Base-by-base conservation (phyloP, 2,329 filamentous ascomycete genomes). In the Xylaria sp. region DNA sequence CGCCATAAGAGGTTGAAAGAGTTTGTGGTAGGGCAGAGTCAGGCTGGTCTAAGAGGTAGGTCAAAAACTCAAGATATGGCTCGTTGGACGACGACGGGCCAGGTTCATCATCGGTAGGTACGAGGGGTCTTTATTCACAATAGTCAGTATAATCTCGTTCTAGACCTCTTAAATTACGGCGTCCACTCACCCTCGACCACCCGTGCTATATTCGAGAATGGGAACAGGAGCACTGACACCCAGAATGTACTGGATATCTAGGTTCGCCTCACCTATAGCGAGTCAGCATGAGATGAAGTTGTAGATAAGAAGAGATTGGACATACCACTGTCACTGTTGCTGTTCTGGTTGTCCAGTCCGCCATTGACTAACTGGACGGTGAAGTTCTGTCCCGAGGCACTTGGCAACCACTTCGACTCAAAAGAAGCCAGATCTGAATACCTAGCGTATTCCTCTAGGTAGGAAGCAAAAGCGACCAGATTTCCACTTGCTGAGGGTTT, bases 1-100 rank as follows among this genome's bases (percentile, higher is more conserved):
- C 88, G 48, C 88, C 89, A 74, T 91, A 92, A 0, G 87, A 90
- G 46, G 87, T 89, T 52, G 83, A 86, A 74, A 91, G 86, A 28
- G 89, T 85, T 55, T 88, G 84, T 0, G 90, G 89, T 2, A 91
- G 79, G 20, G 79, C 76, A 2, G 79, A 72, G 53, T 83, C 83
- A 0, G 79, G 78, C 1, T 90, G 83, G 13, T 78, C 81, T 4
- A 90, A 80, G 72, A 91, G 77, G 76, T 87, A 87, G 67, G 87
- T 84, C 34, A 91, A 80, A 82, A 88, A 91, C 28, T 83, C 83
- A 2, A 91, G 81, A 77, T 91, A 92, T 0, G 89, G 89, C 80
- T 93, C 91, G 76, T 92, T 93, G 71, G 87, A 90, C 0, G 87
- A 90, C 0, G 87, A 89, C 1, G 75, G 77, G 1, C 72, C 76